Percentiles rank a stretch among this genome's conserved stretches.
These are phyloP conservation scores for Ganoderma lucidum DNA, from an alignment of 1,284 basidiomycete species.

Conservation along the genomic window DNA sequence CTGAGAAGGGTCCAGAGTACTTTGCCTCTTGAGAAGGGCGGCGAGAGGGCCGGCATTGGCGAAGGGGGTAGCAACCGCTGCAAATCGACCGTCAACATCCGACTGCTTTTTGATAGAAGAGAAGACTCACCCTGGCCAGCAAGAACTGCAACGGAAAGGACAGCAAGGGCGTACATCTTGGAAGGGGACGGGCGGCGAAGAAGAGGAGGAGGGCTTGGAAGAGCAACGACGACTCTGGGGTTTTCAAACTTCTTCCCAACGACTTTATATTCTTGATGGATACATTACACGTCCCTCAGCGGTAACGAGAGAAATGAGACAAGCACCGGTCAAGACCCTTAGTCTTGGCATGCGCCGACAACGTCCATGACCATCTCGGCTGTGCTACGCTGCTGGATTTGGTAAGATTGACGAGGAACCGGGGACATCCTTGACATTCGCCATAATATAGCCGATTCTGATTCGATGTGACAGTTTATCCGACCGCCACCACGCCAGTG, in stretches of 20 bases:
- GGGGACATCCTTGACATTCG: background rate
- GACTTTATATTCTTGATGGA: background rate
- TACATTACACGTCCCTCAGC: background rate
- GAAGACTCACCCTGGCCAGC: conserved; percentile 29
- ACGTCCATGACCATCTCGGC: background rate
- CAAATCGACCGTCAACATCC: background rate
- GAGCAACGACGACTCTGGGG: background rate
- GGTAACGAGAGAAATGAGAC: background rate
- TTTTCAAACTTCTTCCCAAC: background rate
- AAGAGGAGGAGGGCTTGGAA: background rate
- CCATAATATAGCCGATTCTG: background rate
- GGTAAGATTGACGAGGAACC: conserved; percentile 4
- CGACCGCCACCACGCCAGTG: background rate
- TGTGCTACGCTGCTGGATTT: background rate
- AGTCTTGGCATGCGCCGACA: background rate
- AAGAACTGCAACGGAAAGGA: conserved; percentile 27
- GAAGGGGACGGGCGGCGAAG: background rate
- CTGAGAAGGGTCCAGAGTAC: conserved; percentile 21
- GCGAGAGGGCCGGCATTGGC: conserved; percentile 13
- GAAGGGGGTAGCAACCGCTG: conserved; percentile 24
- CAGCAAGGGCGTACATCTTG: conserved; percentile 30
- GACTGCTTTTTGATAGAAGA: too few species aligned
- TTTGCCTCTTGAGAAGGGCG: conserved; percentile 23
- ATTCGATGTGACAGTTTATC: background rate
- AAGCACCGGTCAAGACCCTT: background rate